Base-by-base conservation (phyloP, 164 flowering plant genomes). In the Vitis riparia region DNA sequence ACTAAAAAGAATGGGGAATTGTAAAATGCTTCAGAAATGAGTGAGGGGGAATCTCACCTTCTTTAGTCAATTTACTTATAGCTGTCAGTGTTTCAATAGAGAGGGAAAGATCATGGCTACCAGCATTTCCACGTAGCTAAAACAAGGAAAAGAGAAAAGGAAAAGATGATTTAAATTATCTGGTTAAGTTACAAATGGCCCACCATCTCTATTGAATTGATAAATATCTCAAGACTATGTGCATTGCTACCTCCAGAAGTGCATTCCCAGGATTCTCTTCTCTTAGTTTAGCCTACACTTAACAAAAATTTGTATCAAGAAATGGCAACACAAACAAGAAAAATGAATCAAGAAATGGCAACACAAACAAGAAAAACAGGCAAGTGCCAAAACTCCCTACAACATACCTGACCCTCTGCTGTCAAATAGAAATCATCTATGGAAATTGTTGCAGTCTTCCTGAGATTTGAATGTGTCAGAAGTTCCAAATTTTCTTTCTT, bases 361-460 rank as follows among this genome's bases (percentile, higher is more conserved):
- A n/a, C 23, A 16, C 27, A 12, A 27, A 37, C 44, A 37, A 37
- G 5, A 37, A 37, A 37, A 37, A 47, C 59, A 66, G 55, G 62
- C 1, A 8, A 13, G 12, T 53, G 17, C 5, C 11, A 53, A 62
- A 27, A 58, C 49, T 17, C 1, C 60, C 29, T 23, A 55, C 55
- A 44, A 9, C 48, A 51, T 51, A 92, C 99, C 97, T 95, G 99
- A 61, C 77, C 94, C 70, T 87, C 90, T 32, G 93, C 90, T 30
- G 94, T 93, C 80, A 95, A 84, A 76, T 95, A 95, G 71, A 95
- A 95, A 79, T 95, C 99, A 79, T 95, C 99, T 55, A 95, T 93
- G 9, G 99, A 95, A 74, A 95, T 62, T 55, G 97, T 87, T 23
- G 97, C 99, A 58, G 86, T 70, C 58, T 87, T 93, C 88, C 99